Conservation (phyloP, 305 asterid species). For the Lippia alba region DNA sequence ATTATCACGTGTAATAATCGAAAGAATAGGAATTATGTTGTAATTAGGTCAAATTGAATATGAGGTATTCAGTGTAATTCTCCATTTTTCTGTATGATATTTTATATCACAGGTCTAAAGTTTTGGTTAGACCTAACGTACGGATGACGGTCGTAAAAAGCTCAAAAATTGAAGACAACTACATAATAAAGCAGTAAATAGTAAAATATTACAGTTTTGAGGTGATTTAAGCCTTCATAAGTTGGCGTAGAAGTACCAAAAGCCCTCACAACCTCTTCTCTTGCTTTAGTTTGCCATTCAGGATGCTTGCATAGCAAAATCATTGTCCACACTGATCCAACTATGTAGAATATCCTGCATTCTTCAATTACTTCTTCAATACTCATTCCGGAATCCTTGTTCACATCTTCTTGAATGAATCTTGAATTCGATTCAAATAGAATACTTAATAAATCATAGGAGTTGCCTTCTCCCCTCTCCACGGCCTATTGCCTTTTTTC, state of each 20-base stretch:
- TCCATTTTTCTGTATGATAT: too few relatives aligned
- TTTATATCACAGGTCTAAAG: too few relatives aligned
- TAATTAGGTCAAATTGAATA: too few relatives aligned
- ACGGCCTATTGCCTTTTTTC: conserved; percentile 43
- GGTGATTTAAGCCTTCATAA: conserved; percentile 41
- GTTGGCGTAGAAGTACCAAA: conserved; percentile 36
- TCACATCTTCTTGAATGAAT: conserved; percentile 40
- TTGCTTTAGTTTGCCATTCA: conserved; percentile 45
- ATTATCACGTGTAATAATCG: too few relatives aligned
- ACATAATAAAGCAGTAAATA: background rate
- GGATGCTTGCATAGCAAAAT: conserved; percentile 34
- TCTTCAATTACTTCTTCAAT: conserved; percentile 46
- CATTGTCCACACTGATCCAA: conserved; percentile 45
- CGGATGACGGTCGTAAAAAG: too few relatives aligned
- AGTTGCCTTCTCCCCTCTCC: conserved; percentile 38
- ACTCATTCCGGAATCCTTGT: conserved; percentile 42
- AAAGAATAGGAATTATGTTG: too few relatives aligned
- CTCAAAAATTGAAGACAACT: too few relatives aligned
- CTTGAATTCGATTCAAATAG: conserved; percentile 51
- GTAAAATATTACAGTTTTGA: conserved; percentile 39
- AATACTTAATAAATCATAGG: conserved; percentile 46
- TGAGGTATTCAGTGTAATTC: too few relatives aligned
- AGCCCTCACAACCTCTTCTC: conserved; percentile 41
- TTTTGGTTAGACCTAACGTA: too few relatives aligned
- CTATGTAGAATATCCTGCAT: conserved; percentile 44